These are phyloP conservation scores for Hypomyces rosellus DNA, from an alignment of 2,329 filamentous ascomycete species.

Conservation along the genomic window DNA sequence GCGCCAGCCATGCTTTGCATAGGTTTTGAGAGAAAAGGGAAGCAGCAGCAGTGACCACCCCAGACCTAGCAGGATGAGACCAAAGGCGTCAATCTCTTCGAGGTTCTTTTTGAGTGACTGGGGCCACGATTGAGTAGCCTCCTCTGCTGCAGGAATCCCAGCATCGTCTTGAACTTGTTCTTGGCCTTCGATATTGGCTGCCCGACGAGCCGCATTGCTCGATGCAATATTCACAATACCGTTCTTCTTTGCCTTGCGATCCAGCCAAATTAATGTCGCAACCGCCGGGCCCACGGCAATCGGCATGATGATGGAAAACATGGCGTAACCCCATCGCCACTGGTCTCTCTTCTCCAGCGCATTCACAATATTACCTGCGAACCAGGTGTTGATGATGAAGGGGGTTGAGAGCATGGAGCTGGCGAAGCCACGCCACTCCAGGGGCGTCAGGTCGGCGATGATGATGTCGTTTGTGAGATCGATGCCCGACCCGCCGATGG, in stretches of 20 bases:
- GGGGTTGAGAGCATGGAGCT: constrained; percentile 21
- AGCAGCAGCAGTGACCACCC: constrained; percentile 57
- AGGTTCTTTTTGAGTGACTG: constrained; percentile 32
- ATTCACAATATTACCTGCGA: constrained; percentile 35
- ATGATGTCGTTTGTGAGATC: constrained; percentile 58
- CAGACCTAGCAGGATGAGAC: constrained; percentile 39
- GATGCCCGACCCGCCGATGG: constrained; percentile 51
- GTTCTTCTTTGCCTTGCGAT: constrained; percentile 47
- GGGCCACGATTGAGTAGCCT: constrained; percentile 18
- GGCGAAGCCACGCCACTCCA: constrained; percentile 34
- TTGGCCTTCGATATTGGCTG: too few species aligned
- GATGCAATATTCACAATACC: constrained; percentile 37
- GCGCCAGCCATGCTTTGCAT: constrained; percentile 34
- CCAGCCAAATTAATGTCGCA: constrained; percentile 46
- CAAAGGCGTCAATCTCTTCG: constrained; percentile 31
- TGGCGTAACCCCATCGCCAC: constrained; percentile 44
- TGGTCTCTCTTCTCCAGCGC: constrained; percentile 24
- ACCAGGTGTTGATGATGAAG: constrained; percentile 32
- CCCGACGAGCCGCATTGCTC: constrained; percentile 30
- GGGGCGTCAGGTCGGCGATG: constrained; percentile 53
- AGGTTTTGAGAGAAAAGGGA: constrained; percentile 53
- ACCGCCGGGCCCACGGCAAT: constrained; percentile 49
- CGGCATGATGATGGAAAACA: constrained; percentile 54
- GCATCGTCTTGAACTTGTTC: constrained; percentile 12
- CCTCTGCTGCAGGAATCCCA: constrained; percentile 6